Evolutionary conservation across 2,329 filamentous ascomycete genomes (phyloP), one percentile per base, ranked within the genome.

Genomic region (Colletotrichum spaethianum): DNA sequence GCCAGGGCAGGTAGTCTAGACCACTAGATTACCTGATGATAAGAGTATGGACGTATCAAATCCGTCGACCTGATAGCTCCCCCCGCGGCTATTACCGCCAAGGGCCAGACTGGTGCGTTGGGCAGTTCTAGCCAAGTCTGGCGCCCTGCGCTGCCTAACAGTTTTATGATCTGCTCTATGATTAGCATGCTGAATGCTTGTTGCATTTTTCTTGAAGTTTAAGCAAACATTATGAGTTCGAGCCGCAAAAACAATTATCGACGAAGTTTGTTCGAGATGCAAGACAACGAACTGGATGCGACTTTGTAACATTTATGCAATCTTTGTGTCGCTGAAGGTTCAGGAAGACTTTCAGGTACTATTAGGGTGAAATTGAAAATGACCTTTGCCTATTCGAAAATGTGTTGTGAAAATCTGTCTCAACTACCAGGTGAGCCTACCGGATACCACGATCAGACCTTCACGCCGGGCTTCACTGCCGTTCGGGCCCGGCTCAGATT

Each of bases 41-140:
- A 46, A 61, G 18, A 56, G 56, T 67, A 70, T 33, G 56, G 48
- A 50, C 56, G 56, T 31, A 71, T 31, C 36, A 36, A 36, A 11
- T 9, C 33, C 16, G 12, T 26, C 16, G 11, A 40, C n/a, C 33
- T 4, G 14, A 50, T 31, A 28, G 28, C 38, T 14, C 14, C 26
- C 40, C 18, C 16, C 11, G 16, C 18, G 28, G 2, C 11, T 33
- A 5, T 12, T 12, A 18, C 12, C 4, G 6, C 31, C 7, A 4
- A 50, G 46, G 36, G 28, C 7, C 28, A 46, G 14, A 12, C 26
- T 31, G 8, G 12, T n/a, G 31, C 4, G 12, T 16, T 28, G 20
- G 7, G 56, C 20, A 7, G 16, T 65, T 52, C 12, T 14, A 59
- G 53, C 33, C 42, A 59, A 66, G 42, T 2, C 26, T 55, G n/a